Base-by-base conservation (phyloP, 768 basidiomycete species). In the Chalciporus pseudorubinellus region DNA sequence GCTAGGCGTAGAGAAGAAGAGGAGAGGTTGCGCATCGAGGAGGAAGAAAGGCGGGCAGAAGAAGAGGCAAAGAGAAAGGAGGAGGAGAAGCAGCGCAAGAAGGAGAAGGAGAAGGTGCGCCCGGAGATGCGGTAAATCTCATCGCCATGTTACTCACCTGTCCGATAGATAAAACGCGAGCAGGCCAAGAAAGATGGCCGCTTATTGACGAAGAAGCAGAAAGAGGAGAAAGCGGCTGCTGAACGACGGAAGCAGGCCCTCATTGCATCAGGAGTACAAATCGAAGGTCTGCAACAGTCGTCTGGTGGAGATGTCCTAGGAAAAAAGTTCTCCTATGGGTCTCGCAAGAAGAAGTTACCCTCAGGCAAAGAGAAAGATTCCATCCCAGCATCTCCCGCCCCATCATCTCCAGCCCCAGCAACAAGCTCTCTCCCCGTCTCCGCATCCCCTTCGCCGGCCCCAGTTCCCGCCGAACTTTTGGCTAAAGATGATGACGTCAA, bases 131-230 rank as follows among this genome's bases (percentile, higher is more conserved):
- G 28, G 20, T 46, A 5, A 10, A 41, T 44, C 26, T 31, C 12
- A 26, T 48, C 50, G 43, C 28, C 24, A 13, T 41, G 44, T 9
- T 24, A 38, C 47, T 52, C 34, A 46, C 29, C 10, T n/a, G 24
- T 41, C 40, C 45, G 44, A 47, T 63, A 95, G 93, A 87, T 82
- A 40, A 97, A 95, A 70, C 84, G 84, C 46, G 95, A 97, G 60
- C 67, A 88, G 46, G 86, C 89, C 13, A 92, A 89, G 79, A 95
- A 94, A 68, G 95, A 98, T 72, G 97, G 97, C 20, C 83, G 89
- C 41, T 74, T 95, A 21, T 78, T 98, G 44, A 98, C 95, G n/a
- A 94, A 95, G 70, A 97, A 95, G 71, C 95, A 98, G 69, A 95
- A 93, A 70, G 89, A 92, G 63, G 95, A 98, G 67, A 85, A 80